Evolutionary conservation across 2,329 filamentous ascomycete species (phyloP), one percentile per base, ranked within the genome.

Genomic region (Macrophomina phaseolina): DNA sequence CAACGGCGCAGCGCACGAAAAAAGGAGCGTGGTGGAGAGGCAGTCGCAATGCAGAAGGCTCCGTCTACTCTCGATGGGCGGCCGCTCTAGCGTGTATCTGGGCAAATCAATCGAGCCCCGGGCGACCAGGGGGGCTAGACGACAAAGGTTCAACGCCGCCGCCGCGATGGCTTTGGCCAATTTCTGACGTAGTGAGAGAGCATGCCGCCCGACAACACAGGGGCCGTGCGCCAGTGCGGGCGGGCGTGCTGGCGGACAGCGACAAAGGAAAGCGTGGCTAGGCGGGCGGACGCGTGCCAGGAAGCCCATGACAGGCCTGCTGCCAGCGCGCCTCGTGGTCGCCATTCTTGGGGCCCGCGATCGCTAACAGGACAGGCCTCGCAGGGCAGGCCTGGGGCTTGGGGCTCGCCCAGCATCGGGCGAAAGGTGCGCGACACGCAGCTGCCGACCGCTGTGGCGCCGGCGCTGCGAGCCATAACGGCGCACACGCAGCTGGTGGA

Each of bases 31-130:
- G 64, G 53, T 56, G 55, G 46, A 60, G 53, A 56, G 46, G 64
- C 64, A 66, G 64, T 66, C 64, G 64, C 64, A 61, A 66, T 66
- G 58, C 58, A 62, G 58, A 62, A 62, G 45, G 53, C 53, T 60
- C 34, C 45, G 64, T 46, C 45, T 52, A 46, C 64, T 38, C 38
- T 64, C 45, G 58, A 62, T 49, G 58, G 58, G 42, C 58, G 58
- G 52, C 42, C 32, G 36, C 45, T 36, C 42, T 36, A 62, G 32
- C 48, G 58, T 30, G 34, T 64, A 64, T 64, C 61, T 64, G 40
- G 32, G 61, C 61, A 48, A 64, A 64, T 64, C 32, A 40, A 49
- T 45, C 53, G 61, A 42, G 48, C 48, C 61, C 61, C 23, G 58
- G 45, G 42, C 32, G 61, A 64, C 48, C 36, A 60, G 49, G 61